phyloP scores from a whole-genome alignment of 768 basidiomycete genomes.

The Sarcodon sp. region DNA sequence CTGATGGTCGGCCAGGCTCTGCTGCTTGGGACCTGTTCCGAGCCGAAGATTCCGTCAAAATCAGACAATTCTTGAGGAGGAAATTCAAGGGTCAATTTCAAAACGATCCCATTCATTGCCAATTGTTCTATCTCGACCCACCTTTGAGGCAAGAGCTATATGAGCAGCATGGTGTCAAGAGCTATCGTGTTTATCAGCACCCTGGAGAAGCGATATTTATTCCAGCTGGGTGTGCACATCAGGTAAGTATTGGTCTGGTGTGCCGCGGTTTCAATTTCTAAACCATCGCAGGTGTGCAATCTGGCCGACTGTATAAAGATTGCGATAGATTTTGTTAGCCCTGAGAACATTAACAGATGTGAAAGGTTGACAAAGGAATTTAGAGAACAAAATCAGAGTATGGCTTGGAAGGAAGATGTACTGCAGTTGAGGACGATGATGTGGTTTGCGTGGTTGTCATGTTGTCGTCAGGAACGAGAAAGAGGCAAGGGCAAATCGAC shows the following conservation, averaged over 20 bases:
- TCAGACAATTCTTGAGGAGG: conserved; percentile 62
- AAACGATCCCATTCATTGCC: conserved; percentile 85
- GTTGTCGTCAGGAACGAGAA: conserved; percentile 32
- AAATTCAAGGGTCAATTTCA: conserved; percentile 42
- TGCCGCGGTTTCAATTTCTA: not conserved
- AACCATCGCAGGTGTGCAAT: conserved; percentile 61
- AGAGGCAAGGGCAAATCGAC: not conserved
- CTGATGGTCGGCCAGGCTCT: conserved; percentile 54
- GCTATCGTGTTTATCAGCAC: conserved; percentile 78
- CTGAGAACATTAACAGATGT: conserved; percentile 83
- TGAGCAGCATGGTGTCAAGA: conserved; percentile 56
- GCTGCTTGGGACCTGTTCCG: conserved; percentile 91
- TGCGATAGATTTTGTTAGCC: conserved; percentile 88
- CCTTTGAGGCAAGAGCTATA: conserved; percentile 53
- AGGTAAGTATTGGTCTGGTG: conserved; percentile 32
- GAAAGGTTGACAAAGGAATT: conserved; percentile 82
- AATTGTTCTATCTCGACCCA: conserved; percentile 75
- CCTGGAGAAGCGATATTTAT: conserved; percentile 93
- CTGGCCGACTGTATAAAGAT: conserved; percentile 94
- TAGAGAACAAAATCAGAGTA: conserved; percentile 75
- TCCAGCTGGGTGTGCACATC: conserved; percentile 87
- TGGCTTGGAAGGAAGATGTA: conserved; percentile 91
- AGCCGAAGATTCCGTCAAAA: conserved; percentile 65
- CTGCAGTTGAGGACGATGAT: conserved; percentile 86
- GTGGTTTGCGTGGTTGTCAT: conserved; percentile 87